These are phyloP conservation scores for Chaetomium fimeti DNA, from an alignment of 495 filamentous ascomycete species.

Conservation along the genomic window DNA sequence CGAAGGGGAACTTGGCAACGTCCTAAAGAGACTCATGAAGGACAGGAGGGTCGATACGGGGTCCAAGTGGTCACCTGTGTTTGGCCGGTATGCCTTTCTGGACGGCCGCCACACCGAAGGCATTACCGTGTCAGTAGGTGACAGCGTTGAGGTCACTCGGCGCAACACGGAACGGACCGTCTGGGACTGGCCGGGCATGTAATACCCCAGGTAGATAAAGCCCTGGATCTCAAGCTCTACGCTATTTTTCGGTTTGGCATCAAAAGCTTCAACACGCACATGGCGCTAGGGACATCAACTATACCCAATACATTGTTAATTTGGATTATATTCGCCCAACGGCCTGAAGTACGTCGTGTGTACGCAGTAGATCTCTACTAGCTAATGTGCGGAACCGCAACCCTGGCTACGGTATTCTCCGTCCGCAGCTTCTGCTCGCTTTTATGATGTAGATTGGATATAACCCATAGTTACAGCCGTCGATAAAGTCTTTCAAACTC, in stretches of 20 bases:
- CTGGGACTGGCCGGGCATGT: conserved; percentile 44
- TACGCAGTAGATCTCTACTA: too few relatives aligned
- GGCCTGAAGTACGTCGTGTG: too few relatives aligned
- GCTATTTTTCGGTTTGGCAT: neutral
- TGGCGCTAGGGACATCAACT: neutral
- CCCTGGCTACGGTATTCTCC: too few relatives aligned
- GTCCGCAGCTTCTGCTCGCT: too few relatives aligned
- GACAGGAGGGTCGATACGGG: conserved; percentile 77
- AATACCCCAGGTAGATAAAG: neutral
- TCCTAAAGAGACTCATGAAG: conserved; percentile 74
- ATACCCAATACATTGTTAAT: neutral
- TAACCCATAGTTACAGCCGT: too few relatives aligned
- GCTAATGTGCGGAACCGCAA: too few relatives aligned
- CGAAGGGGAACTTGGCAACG: conserved; percentile 59
- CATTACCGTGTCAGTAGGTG: conserved; percentile 60
- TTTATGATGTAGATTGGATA: too few relatives aligned
- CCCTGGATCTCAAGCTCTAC: neutral
- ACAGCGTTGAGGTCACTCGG: conserved; percentile 63
- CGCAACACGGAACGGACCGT: conserved; percentile 58
- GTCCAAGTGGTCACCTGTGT: conserved; percentile 72
- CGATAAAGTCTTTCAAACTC: too few relatives aligned
- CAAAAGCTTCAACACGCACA: neutral
- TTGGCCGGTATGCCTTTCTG: conserved; percentile 78
- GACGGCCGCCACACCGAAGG: conserved; percentile 39
- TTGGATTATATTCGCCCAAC: neutral